Conservation (phyloP, 148 eudicot species). For the Dianthus caryophyllus region DNA sequence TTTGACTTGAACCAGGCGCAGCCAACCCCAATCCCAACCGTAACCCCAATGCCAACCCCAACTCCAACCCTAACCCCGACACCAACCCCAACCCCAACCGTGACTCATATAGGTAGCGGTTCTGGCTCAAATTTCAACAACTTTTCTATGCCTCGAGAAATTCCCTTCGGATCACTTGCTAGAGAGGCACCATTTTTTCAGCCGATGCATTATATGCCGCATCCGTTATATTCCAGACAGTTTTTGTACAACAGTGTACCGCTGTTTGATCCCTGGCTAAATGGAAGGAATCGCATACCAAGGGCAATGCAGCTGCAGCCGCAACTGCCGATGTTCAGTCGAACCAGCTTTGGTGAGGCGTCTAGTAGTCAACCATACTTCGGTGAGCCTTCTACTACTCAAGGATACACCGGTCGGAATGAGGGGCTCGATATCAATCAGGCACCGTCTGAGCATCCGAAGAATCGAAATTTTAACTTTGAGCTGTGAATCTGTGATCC, state of each 20-base stretch:
- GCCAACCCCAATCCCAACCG: slow-evolving; percentile 9
- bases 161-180: neutral
- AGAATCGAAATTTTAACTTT: neutral
- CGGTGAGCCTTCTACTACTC: neutral
- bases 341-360: slow-evolving; percentile 3
- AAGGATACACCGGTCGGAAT: neutral
- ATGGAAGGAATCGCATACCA: neutral
- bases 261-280: slow-evolving; percentile 29
- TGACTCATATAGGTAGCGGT: neutral
- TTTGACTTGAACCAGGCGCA: slow-evolving; percentile 29
- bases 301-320: slow-evolving; percentile 3
- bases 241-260: slow-evolving; percentile 33
- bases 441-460: neutral
- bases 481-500: neutral
- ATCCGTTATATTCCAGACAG: neutral
- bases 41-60: slow-evolving; percentile 7
- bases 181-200: neutral
- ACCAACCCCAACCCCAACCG: slow-evolving; percentile 1
- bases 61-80: no score
- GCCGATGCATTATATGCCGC: neutral
- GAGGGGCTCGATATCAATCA: neutral
- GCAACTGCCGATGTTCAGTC: neutral
- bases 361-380: slow-evolving; percentile 4
- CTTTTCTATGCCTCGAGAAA: neutral
- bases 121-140: slow-evolving; percentile 13